Evolutionary conservation across 148 eudicot genomes (phyloP), one percentile per base, ranked within the genome.

Genomic region (Heliamphora exappendiculata): DNA sequence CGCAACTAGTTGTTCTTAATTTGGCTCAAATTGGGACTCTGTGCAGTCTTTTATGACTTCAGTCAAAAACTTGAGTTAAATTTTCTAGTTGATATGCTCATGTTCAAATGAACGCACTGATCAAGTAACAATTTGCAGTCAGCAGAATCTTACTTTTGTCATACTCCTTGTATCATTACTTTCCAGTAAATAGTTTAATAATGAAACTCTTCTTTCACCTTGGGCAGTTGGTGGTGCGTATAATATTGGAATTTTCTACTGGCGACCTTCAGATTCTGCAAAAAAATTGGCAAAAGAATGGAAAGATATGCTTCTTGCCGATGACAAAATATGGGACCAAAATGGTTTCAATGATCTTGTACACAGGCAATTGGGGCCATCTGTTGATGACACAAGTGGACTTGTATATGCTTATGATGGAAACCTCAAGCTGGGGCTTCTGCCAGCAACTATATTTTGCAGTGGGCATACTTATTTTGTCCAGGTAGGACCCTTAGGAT

Each of bases 391-490:
- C 42, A 96, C 88, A 68, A 91, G 92, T 86, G 98, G 97, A 67
- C 93, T 94, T 73, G 85, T 86, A 6, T 91, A 92, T 85, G 95
- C 97, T 80, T 90, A 90, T 82, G 97, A 92, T 81, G 98, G 97
- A 72, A 89, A 81, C 81, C 91, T 94, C 74, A 94, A 92, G 85
- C 84, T 94, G 44, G 98, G 98, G 65, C 88, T 94, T 71, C 93
- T 94, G 68, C 98, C 98, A 24, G 93, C 90, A 67, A 94, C 96
- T 83, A 84, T 94, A 80, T 94, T 92, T 81, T 94, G 98, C 81
- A 94, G 96, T 80, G 97, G 98, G 37, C 98, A 94, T 79, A 94
- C 98, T 60, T 94, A 88, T 83, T 94, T 94, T 82, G 92, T 94
- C 75, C 98, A 94, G 97, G 98, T 90, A 83, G 51, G 9, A 66